Base-by-base conservation (phyloP, 2,329 filamentous ascomycete species). In the Dothiorella sarmentorum region DNA sequence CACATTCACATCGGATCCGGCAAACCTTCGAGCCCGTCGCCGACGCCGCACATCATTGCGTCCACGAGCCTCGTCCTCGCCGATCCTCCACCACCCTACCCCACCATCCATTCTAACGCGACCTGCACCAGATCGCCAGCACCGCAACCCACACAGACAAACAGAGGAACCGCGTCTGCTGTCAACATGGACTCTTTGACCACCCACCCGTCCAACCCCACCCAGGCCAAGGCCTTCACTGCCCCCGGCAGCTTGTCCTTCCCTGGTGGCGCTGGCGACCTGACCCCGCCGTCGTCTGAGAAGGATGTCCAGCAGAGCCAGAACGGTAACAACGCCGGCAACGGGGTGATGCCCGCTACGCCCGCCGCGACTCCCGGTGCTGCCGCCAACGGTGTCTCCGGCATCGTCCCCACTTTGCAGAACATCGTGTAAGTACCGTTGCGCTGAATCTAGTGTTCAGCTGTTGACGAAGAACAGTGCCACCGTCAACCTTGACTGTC, bases 401-500 rank as follows among this genome's bases (percentile, higher is more conserved):
- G 91, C 70, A 89, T 96, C 73, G 90, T 92, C 71, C 91, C 91
- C 68, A 95, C 90, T 68, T 83, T 97, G 84, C 91, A 97, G 57
- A 59, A 59, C 47, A 59, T 59, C 49, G 57, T 59, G 91, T 96
- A 90, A 91, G 91, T 94, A 88, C 86, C 22, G 62, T 17, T 43
- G 35, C 17, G 43, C 58, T 63, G 52, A 26, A 43, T 33, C 38
- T 56, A 13, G 7, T 3, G 67, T 66, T 61, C 63, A 67, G 69
- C 67, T 67, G 70, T 62, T 69, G 68, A 61, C 62, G 63, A 66
- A 38, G 58, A 4, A 45, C 49, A 93, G 97, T 77, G 93, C 94
- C 67, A 99, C 94, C 67, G 94, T 97, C 81, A 97, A 97, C 77
- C 84, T 97, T 72, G 91, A 95, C 81, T 96, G 91, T 79, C 91